Conservation (phyloP, 2,329 filamentous ascomycete genomes). For the Penicillium hesseltinei region DNA sequence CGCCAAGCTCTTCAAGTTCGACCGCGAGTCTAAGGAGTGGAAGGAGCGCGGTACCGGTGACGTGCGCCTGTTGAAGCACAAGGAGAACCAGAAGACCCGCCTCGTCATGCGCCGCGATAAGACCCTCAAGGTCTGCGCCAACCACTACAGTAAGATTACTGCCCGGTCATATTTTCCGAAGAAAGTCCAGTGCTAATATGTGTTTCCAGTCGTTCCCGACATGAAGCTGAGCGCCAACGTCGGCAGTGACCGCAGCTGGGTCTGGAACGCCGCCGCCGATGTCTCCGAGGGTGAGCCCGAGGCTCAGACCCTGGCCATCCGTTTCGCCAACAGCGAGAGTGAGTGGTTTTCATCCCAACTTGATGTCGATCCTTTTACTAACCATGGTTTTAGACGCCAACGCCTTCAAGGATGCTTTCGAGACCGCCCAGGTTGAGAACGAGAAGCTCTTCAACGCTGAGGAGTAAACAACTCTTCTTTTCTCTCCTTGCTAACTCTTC, state of each 20-base stretch:
- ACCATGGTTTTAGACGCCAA: slow-evolving; percentile 70
- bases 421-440: slow-evolving; percentile 96
- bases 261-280: slow-evolving; percentile 97
- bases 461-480: slow-evolving; percentile 31
- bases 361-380: slow-evolving; percentile 13
- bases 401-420: slow-evolving; percentile 94
- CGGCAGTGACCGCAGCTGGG: slow-evolving; percentile 96
- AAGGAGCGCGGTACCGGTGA: slow-evolving; percentile 98
- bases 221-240: slow-evolving; percentile 99
- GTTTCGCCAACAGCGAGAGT: slow-evolving; percentile 98
- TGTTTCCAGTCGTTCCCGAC: slow-evolving; percentile 76
- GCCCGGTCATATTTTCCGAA: not conserved
- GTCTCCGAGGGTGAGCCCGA: slow-evolving; percentile 98
- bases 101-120: slow-evolving; percentile 99
- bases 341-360: slow-evolving; percentile 42
- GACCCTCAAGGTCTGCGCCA: slow-evolving; percentile 99
- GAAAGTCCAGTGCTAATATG: not conserved
- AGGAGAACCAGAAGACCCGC: slow-evolving; percentile 96
- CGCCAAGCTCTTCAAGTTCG: slow-evolving; percentile 98
- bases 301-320: slow-evolving; percentile 91
- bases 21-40: slow-evolving; percentile 89
- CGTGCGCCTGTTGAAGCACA: slow-evolving; percentile 95
- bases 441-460: slow-evolving; percentile 71
- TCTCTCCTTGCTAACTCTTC: slow-evolving; percentile 1
- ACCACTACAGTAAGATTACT: slow-evolving; percentile 84